Percentiles rank a stretch among this genome's conserved stretches.
These are phyloP conservation scores for Nematodospora valgi DNA, from an alignment of 805 yeast species.

Conservation along the genomic window DNA sequence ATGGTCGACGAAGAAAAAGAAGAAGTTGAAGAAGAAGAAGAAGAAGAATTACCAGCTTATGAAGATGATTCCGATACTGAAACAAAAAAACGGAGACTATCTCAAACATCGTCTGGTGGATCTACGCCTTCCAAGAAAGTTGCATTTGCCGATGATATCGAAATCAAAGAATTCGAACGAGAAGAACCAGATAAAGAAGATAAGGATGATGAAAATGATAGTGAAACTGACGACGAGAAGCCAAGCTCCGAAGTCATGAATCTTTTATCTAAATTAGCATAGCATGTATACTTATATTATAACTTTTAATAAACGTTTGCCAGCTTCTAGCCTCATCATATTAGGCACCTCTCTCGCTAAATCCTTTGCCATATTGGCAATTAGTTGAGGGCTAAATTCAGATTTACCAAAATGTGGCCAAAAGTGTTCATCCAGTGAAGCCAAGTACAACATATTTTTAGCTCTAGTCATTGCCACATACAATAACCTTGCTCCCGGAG, in stretches of 20 bases:
- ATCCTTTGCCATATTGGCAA: background rate
- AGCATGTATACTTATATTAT: conserved; percentile 1
- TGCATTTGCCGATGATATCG: conserved; percentile 40
- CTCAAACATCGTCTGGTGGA: conserved; percentile 21
- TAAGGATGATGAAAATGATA: conserved; percentile 8
- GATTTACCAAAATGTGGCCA: conserved; percentile 10
- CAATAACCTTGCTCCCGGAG: conserved; percentile 35
- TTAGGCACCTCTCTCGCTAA: background rate
- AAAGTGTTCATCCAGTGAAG: no score
- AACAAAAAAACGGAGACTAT: conserved; percentile 13
- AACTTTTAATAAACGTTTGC: conserved; percentile 2
- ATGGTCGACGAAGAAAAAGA: conserved; percentile 18
- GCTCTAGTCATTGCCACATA: conserved; percentile 74
- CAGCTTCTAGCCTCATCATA: background rate
- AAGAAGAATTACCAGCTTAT: conserved; percentile 4
- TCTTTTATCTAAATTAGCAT: conserved; percentile 28
- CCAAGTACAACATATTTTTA: conserved; percentile 36
- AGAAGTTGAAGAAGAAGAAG: conserved; percentile 6
- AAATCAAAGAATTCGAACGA: conserved; percentile 35
- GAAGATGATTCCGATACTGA: conserved; percentile 10
- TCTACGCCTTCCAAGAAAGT: conserved; percentile 32
- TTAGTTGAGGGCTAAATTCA: no score
- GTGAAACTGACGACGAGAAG: conserved; percentile 6
- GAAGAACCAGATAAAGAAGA: conserved; percentile 16
- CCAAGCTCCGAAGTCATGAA: conserved; percentile 25